Evolutionary conservation across 257 asterid species (phyloP).

Genomic region (Solanum lignicaule): DNA sequence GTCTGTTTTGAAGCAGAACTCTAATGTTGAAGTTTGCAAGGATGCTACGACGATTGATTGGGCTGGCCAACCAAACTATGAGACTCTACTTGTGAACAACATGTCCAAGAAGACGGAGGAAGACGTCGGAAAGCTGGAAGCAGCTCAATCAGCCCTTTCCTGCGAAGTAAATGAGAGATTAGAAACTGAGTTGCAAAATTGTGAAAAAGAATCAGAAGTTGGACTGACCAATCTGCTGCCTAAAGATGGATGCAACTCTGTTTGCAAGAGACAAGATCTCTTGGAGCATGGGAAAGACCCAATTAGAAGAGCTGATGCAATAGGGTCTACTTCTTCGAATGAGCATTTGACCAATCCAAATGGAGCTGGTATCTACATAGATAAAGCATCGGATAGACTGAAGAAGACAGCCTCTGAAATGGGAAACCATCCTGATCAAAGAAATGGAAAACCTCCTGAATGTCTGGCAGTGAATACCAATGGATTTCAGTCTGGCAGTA

Average conservation of each 20-base stretch:
- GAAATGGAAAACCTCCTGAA: slow-evolving; percentile 5
- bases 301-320: slow-evolving; percentile 3
- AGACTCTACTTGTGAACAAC: slow-evolving; percentile 1
- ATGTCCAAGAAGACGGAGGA: slow-evolving; percentile 17
- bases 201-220: slow-evolving; percentile 16
- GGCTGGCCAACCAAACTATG: slow-evolving; percentile 7
- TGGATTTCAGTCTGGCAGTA: slow-evolving; percentile 13
- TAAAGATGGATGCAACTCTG: slow-evolving; percentile 20
- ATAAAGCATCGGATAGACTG: slow-evolving; percentile 9
- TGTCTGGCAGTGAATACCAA: slow-evolving; percentile 1
- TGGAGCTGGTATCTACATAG: slow-evolving; percentile 18
- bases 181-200: slow-evolving; percentile 11
- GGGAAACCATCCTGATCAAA: slow-evolving; percentile 17
- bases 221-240: slow-evolving; percentile 10
- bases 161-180: slow-evolving; percentile 16
- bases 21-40: slow-evolving; percentile 1
- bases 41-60: slow-evolving; percentile 12
- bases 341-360: slow-evolving; percentile 17
- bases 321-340: slow-evolving; percentile 9
- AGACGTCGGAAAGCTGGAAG: slow-evolving; percentile 12
- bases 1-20: neutral
- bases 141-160: slow-evolving; percentile 17
- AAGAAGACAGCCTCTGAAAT: slow-evolving; percentile 16
- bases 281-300: slow-evolving; percentile 10
- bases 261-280: slow-evolving; percentile 19